These are phyloP conservation scores for Fusarium agapanthi DNA, from an alignment of 2,329 filamentous ascomycete genomes.

Conservation along the genomic window DNA sequence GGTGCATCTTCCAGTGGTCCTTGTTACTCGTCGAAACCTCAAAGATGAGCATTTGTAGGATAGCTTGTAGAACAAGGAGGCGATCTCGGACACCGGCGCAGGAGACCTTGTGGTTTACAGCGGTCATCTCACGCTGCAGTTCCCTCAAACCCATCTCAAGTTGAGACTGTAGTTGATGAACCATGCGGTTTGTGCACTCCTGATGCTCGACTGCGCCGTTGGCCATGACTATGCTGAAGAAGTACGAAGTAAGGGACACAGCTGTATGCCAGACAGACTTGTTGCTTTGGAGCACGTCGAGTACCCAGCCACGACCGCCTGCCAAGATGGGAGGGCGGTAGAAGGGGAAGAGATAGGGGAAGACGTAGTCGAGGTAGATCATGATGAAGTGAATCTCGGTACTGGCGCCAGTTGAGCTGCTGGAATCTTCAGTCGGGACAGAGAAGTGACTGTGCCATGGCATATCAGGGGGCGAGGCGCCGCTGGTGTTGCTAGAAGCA, in stretches of 20 bases:
- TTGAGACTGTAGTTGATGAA: slow-evolving; percentile 53
- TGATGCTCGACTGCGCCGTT: slow-evolving; percentile 46
- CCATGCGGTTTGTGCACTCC: slow-evolving; percentile 49
- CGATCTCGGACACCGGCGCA: slow-evolving; percentile 45
- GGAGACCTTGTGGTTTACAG: slow-evolving; percentile 46
- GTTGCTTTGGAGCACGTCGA: slow-evolving; percentile 65
- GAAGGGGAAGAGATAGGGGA: slow-evolving; percentile 71
- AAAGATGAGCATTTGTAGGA: slow-evolving; percentile 63
- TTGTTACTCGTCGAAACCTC: slow-evolving; percentile 57
- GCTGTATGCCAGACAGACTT: slow-evolving; percentile 66
- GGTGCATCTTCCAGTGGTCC: slow-evolving; percentile 60
- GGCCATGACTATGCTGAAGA: slow-evolving; percentile 58
- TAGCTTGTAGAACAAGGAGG: slow-evolving; percentile 57
- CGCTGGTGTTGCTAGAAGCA: slow-evolving; percentile 44
- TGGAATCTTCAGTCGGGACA: slow-evolving; percentile 32
- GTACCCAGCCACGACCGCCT: slow-evolving; percentile 68
- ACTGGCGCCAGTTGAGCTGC: slow-evolving; percentile 35
- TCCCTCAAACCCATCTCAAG: slow-evolving; percentile 55
- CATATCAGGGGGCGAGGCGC: slow-evolving; percentile 44
- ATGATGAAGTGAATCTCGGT: slow-evolving; percentile 58
- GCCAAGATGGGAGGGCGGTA: slow-evolving; percentile 65
- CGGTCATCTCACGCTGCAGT: slow-evolving; percentile 54
- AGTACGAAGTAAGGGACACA: slow-evolving; percentile 65
- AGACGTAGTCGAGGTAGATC: slow-evolving; percentile 69
- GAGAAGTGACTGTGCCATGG: slow-evolving; percentile 47